Percentiles rank a stretch among this genome's conserved stretches.
These are phyloP conservation scores for Talaromyces sp. DNA, from an alignment of 2,329 filamentous ascomycete species.

Conservation along the genomic window DNA sequence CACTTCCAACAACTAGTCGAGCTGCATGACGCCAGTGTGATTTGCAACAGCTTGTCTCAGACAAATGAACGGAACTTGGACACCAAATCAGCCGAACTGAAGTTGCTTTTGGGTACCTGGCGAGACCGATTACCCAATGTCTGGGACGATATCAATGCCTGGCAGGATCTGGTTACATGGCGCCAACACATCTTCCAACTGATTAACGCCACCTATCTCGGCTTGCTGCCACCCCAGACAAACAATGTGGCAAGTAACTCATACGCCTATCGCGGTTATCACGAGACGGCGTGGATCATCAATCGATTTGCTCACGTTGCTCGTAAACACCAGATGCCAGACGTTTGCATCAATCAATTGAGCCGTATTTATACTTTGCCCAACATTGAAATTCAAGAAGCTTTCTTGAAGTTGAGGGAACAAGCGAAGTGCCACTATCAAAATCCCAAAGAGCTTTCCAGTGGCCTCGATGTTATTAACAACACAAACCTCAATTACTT, in stretches of 20 bases:
- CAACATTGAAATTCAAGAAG: constrained; percentile 99
- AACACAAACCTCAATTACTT: constrained; percentile 99
- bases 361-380: constrained; percentile 97
- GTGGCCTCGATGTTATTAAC: constrained; percentile 95
- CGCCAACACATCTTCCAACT: constrained; percentile 97
- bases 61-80: constrained; percentile 86
- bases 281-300: constrained; percentile 99
- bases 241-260: constrained; percentile 84
- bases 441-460: constrained; percentile 86
- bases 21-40: constrained; percentile 93
- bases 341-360: constrained; percentile 95
- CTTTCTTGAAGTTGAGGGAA: constrained; percentile 96
- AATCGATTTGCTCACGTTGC: constrained; percentile 98
- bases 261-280: constrained; percentile 94
- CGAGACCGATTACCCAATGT: constrained; percentile 92
- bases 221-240: constrained; percentile 73
- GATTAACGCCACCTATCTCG: constrained; percentile 91
- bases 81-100: constrained; percentile 90
- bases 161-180: constrained; percentile 99
- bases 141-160: constrained; percentile 99
- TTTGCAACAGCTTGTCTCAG: constrained; percentile 82
- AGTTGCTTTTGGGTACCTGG: constrained; percentile 91
- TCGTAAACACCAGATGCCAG: constrained; percentile 90
- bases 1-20: constrained; percentile 98
- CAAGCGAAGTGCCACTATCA: constrained; percentile 99